A percentile compares a stretch with the other conserved stretches of the same genome.
Conservation (phyloP, 1,139 yeast genomes). For the Zygosaccharomyces pseudobailii region DNA sequence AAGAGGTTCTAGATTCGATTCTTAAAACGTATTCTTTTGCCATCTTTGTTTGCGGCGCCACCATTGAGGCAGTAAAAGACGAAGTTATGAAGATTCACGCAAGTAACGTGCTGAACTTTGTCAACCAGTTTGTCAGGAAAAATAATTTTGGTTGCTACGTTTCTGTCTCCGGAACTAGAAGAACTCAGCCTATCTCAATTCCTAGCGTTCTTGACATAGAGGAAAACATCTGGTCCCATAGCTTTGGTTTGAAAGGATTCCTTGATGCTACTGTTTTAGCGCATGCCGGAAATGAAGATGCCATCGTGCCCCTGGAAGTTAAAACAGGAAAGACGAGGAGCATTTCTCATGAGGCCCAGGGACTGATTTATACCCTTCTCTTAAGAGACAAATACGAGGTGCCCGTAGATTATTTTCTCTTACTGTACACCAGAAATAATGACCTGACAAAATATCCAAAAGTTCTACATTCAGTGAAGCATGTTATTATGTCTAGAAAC, state of each 20-base stretch:
- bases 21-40: slow-evolving; percentile 43
- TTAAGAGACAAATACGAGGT: slow-evolving; percentile 74
- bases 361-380: slow-evolving; percentile 75
- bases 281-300: slow-evolving; percentile 35
- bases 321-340: slow-evolving; percentile 71
- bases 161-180: slow-evolving; percentile 40
- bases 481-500: slow-evolving; percentile 66
- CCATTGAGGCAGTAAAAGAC: slow-evolving; percentile 42
- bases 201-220: slow-evolving; percentile 74
- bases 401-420: slow-evolving; percentile 57
- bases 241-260: slow-evolving; percentile 85
- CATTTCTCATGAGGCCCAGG: slow-evolving; percentile 78
- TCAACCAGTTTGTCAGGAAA: slow-evolving; percentile 39
- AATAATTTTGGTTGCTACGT: slow-evolving; percentile 27
- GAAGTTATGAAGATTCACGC: slow-evolving; percentile 48
- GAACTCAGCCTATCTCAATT: slow-evolving; percentile 46
- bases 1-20: slow-evolving; percentile 42
- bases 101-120: slow-evolving; percentile 63
- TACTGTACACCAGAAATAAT: slow-evolving; percentile 68
- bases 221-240: slow-evolving; percentile 88
- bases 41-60: slow-evolving; percentile 54
- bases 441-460: slow-evolving; percentile 56
- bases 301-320: slow-evolving; percentile 76
- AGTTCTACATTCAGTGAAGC: slow-evolving; percentile 51
- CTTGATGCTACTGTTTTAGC: slow-evolving; percentile 84